phyloP scores from a whole-genome alignment of 352 stramenopile species.

The Phytophthora pisi region DNA sequence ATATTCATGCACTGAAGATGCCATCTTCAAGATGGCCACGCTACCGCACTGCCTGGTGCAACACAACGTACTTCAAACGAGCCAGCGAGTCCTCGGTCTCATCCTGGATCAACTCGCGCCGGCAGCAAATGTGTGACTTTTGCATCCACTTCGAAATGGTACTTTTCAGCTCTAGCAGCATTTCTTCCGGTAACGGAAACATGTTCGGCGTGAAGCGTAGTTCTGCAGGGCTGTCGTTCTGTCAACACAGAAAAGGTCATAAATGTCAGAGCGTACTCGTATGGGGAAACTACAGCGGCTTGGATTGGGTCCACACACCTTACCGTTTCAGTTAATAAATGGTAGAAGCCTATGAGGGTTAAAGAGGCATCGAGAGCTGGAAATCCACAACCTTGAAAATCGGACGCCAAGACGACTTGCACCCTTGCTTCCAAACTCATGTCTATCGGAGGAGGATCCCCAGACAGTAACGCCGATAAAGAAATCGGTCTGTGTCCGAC shows the following conservation, averaged over 20 bases:
- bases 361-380: conserved; percentile 60
- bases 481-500: conserved; percentile 12
- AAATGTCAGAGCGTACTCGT: neutral
- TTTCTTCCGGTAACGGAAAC: conserved; percentile 62
- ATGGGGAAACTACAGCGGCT: neutral
- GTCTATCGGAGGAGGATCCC: conserved; percentile 32
- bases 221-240: conserved; percentile 36
- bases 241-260: neutral
- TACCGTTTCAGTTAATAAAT: conserved; percentile 41
- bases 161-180: conserved; percentile 59
- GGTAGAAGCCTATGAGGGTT: conserved; percentile 65
- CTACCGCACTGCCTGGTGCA: conserved; percentile 13
- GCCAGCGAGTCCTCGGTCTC: conserved; percentile 21
- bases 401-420: conserved; percentile 44
- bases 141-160: conserved; percentile 40
- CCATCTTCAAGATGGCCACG: neutral
- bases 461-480: conserved; percentile 42
- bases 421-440: conserved; percentile 30
- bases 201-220: conserved; percentile 66
- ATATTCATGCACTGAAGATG: no score
- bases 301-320: neutral
- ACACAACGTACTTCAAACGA: conserved; percentile 40
- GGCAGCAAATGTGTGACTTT: conserved; percentile 27
- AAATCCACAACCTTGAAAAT: conserved; percentile 69
- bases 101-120: neutral